A percentile compares a stretch with the other conserved stretches of the same genome.
Evolutionary conservation across 2,329 filamentous ascomycete genomes (phyloP).

Genomic region (Neopestalotiopsis rosae): DNA sequence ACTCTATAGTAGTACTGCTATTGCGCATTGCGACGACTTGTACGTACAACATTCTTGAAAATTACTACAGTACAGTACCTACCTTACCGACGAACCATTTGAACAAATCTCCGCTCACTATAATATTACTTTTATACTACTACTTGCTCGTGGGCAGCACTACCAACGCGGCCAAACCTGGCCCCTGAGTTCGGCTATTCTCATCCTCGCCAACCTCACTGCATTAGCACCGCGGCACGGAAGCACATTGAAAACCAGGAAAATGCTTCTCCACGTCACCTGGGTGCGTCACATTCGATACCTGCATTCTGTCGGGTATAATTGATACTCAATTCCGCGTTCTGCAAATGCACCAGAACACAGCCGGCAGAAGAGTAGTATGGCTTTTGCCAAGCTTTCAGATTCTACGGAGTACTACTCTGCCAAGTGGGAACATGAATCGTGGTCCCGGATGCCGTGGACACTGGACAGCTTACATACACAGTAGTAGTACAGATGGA

Average conservation of each 20-base stretch:
- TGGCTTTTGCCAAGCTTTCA: not conserved
- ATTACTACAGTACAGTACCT: no score
- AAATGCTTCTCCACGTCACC: not conserved
- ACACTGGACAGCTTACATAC: not conserved
- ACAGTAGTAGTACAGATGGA: no score
- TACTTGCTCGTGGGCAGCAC: not conserved
- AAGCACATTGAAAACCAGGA: not conserved
- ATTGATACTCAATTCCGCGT: not conserved
- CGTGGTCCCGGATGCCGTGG: not conserved
- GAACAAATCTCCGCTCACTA: not conserved
- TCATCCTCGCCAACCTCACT: not conserved
- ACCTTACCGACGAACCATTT: not conserved
- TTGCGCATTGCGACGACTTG: not conserved
- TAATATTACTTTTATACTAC: not conserved
- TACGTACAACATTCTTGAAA: not conserved
- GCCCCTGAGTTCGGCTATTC: not conserved
- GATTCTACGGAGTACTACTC: not conserved
- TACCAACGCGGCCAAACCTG: not conserved
- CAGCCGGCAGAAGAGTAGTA: not conserved
- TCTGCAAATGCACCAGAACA: not conserved
- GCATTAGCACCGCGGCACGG: not conserved
- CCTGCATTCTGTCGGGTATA: not conserved
- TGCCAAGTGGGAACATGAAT: not conserved
- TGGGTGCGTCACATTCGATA: not conserved
- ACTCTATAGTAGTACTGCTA: conserved; percentile 2